Evolutionary conservation across 257 asterid species (phyloP).

Genomic region (Penstemon newberryi): DNA sequence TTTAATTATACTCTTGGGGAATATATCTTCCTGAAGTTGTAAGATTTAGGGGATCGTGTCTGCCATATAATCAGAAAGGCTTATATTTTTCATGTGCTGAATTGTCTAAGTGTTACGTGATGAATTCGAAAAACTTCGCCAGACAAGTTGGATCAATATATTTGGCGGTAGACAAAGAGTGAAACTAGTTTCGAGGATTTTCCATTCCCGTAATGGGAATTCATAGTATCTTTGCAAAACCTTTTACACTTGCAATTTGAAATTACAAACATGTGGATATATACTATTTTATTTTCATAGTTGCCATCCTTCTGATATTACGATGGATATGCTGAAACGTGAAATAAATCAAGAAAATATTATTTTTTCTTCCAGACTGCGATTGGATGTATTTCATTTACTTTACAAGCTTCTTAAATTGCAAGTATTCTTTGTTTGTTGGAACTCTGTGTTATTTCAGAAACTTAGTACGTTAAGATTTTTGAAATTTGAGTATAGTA

Average conservation of each 20-base stretch:
- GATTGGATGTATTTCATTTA: neutral
- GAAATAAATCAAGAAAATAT: conserved; percentile 9
- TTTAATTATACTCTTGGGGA: conserved; percentile 2
- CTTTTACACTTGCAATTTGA: conserved; percentile 5
- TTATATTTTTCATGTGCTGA: neutral
- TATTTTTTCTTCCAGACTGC: neutral
- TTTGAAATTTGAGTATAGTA: too few relatives aligned
- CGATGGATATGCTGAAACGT: conserved; percentile 13
- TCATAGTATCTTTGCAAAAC: conserved; percentile 12
- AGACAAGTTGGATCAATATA: neutral
- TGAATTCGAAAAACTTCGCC: conserved; percentile 13
- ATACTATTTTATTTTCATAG: neutral
- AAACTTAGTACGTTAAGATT: too few relatives aligned
- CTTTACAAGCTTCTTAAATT: too few relatives aligned
- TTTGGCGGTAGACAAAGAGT: neutral
- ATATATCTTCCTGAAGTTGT: neutral
- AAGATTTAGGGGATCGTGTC: neutral
- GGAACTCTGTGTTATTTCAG: too few relatives aligned
- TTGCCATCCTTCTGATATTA: conserved; percentile 1
- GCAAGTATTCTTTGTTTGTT: too few relatives aligned
- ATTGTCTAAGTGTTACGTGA: conserved; percentile 4
- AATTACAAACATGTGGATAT: neutral
- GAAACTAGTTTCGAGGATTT: neutral
- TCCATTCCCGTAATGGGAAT: neutral
- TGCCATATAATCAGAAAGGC: neutral